phyloP scores from a whole-genome alignment of 192 early-diverging fungal species.

The Obelidium mucronatum region DNA sequence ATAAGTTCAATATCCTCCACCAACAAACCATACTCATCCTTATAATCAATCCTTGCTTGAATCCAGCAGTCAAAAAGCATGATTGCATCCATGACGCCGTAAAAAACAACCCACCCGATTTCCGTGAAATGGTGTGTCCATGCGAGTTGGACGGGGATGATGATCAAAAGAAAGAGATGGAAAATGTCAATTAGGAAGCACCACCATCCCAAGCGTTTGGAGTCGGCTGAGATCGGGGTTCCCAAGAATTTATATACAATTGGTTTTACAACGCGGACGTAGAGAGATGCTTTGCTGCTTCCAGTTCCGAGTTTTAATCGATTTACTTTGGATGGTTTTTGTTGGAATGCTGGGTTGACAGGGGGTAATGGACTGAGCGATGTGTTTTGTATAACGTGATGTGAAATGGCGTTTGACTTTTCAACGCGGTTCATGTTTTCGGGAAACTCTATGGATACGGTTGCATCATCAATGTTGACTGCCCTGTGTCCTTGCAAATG shows the following conservation, averaged over 20 bases:
- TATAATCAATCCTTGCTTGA: slow-evolving; percentile 20
- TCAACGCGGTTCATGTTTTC: not conserved
- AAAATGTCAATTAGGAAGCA: slow-evolving; percentile 28
- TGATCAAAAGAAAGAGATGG: slow-evolving; percentile 23
- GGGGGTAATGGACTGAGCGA: not conserved
- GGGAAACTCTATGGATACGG: too few relatives aligned
- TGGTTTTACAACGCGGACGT: not conserved
- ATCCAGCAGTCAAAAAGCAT: slow-evolving; percentile 36
- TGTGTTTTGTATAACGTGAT: not conserved
- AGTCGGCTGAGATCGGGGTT: not conserved
- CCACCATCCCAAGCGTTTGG: slow-evolving; percentile 14
- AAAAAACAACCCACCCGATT: slow-evolving; percentile 27
- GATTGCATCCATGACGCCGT: slow-evolving; percentile 22
- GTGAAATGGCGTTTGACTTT: not conserved
- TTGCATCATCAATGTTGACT: too few relatives aligned
- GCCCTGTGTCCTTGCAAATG: too few relatives aligned
- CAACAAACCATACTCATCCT: slow-evolving; percentile 40
- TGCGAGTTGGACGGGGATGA: slow-evolving; percentile 35
- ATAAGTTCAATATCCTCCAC: slow-evolving; percentile 4
- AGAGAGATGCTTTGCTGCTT: not conserved
- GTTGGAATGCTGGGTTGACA: not conserved
- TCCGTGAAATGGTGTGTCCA: slow-evolving; percentile 36
- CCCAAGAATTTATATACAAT: not conserved
- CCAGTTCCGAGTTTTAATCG: not conserved
- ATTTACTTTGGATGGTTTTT: not conserved